Evolutionary conservation across 2,329 filamentous ascomycete genomes (phyloP).

Genomic region (Leptographium flavum): DNA sequence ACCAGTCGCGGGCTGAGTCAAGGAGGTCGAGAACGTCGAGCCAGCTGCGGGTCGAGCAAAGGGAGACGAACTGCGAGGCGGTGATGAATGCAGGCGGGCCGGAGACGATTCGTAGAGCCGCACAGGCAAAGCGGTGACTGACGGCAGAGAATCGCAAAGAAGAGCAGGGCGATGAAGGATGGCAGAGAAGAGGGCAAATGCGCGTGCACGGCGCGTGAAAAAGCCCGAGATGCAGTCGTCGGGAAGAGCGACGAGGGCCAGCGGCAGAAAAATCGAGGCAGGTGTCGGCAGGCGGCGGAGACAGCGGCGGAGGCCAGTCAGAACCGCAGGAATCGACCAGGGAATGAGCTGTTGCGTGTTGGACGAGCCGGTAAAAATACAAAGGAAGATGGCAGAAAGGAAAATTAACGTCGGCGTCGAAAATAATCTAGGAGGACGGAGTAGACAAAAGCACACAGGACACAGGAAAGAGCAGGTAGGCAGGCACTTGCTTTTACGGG

Average conservation of each 20-base stretch:
- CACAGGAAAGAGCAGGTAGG: neutral
- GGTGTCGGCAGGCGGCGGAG: slow-evolving; percentile 1
- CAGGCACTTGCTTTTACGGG: too few relatives aligned
- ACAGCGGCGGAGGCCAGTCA: neutral
- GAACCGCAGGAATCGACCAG: neutral
- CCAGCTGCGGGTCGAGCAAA: slow-evolving; percentile 12
- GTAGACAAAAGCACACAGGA: slow-evolving; percentile 1
- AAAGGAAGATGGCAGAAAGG: neutral
- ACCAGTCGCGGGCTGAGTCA: too few relatives aligned
- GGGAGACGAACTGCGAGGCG: neutral
- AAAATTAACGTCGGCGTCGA: neutral
- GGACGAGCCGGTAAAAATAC: neutral
- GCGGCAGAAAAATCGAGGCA: neutral
- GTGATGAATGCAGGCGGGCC: too few relatives aligned
- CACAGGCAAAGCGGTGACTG: too few relatives aligned
- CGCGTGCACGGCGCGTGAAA: too few relatives aligned
- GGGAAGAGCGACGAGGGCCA: too few relatives aligned
- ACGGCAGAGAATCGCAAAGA: too few relatives aligned
- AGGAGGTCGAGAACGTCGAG: too few relatives aligned
- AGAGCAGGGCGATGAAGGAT: neutral
- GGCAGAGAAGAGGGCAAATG: neutral
- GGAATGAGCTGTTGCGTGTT: neutral
- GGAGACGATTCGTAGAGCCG: too few relatives aligned
- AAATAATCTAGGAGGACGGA: neutral
- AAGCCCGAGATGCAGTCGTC: too few relatives aligned